phyloP scores from a whole-genome alignment of 2,329 filamentous ascomycete genomes.

The Ophiognomonia clavigignenti-juglandacearum region DNA sequence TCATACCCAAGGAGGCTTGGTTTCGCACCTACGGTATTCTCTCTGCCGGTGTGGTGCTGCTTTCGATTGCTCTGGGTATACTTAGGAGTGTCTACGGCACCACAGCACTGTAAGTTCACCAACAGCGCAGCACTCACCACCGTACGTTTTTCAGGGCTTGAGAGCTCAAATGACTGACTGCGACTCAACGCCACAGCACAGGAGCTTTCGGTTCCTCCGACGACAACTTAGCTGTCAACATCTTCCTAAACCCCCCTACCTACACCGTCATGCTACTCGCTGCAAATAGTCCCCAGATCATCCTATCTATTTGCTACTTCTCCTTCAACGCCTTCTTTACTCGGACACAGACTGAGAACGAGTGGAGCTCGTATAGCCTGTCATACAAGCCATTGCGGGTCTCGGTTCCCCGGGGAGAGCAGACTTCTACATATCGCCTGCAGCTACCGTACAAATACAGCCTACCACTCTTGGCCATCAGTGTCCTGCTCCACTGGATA shows the following conservation, averaged over 20 bases:
- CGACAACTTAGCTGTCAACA: neutral
- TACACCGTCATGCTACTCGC: neutral
- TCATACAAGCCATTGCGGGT: conserved; percentile 29
- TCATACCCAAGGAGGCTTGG: neutral
- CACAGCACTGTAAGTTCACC: neutral
- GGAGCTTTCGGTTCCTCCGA: neutral
- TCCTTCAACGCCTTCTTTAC: conserved; percentile 37
- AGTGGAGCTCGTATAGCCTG: conserved; percentile 34
- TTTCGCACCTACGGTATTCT: neutral
- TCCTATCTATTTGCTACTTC: conserved; percentile 36
- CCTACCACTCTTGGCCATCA: conserved; percentile 29
- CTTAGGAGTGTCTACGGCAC: neutral
- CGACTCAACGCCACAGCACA: neutral
- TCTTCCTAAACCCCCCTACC: neutral
- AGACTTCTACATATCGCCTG: conserved; percentile 33
- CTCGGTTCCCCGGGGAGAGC: conserved; percentile 26
- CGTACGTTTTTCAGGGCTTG: neutral
- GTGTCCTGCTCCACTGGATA: conserved; percentile 35
- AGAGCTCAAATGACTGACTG: neutral
- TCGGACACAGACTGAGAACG: conserved; percentile 33
- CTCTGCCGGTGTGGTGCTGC: neutral
- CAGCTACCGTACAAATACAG: conserved; percentile 36
- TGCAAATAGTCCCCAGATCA: conserved; percentile 35
- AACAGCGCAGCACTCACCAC: neutral
- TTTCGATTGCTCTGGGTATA: neutral